phyloP scores from a whole-genome alignment of 169 alveolate species.

The Besnoitia besnoiti region DNA sequence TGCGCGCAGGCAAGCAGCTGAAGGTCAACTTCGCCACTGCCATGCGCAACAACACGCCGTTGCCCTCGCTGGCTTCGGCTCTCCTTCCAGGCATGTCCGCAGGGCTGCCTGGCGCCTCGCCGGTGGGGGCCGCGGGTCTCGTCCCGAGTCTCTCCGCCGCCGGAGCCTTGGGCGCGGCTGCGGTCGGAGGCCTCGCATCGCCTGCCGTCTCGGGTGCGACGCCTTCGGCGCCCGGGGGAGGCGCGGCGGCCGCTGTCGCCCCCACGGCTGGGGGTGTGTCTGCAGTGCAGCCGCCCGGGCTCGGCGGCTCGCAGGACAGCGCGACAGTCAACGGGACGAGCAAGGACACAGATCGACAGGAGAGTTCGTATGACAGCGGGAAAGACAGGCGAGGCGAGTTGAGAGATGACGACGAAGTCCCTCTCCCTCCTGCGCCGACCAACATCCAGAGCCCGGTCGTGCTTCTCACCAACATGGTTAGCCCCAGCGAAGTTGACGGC shows the following conservation, averaged over 20 bases:
- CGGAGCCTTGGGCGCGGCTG: conserved; percentile 1
- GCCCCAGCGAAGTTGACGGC: conserved; percentile 74
- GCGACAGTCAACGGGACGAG: conserved; percentile 41
- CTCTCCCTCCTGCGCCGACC: background rate
- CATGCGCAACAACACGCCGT: conserved; percentile 7
- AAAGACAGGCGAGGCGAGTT: background rate
- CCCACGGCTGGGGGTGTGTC: background rate
- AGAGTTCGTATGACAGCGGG: no score
- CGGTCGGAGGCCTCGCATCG: conserved; percentile 20
- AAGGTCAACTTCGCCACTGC: conserved; percentile 76
- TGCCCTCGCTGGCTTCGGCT: conserved; percentile 9
- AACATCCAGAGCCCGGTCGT: conserved; percentile 30
- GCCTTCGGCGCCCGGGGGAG: conserved; percentile 11
- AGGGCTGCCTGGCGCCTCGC: conserved; percentile 68
- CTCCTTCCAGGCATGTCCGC: background rate
- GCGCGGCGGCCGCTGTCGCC: background rate
- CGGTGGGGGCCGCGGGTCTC: conserved; percentile 38
- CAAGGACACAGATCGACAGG: conserved; percentile 18
- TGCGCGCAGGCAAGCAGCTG: conserved; percentile 64
- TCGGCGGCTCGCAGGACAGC: conserved; percentile 39
- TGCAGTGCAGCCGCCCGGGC: no score
- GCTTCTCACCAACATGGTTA: conserved; percentile 71
- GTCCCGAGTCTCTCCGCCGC: background rate
- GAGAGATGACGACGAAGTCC: background rate
- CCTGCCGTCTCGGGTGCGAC: background rate